These are phyloP conservation scores for Alternaria burnsii DNA, from an alignment of 2,329 filamentous ascomycete genomes.

Conservation along the genomic window DNA sequence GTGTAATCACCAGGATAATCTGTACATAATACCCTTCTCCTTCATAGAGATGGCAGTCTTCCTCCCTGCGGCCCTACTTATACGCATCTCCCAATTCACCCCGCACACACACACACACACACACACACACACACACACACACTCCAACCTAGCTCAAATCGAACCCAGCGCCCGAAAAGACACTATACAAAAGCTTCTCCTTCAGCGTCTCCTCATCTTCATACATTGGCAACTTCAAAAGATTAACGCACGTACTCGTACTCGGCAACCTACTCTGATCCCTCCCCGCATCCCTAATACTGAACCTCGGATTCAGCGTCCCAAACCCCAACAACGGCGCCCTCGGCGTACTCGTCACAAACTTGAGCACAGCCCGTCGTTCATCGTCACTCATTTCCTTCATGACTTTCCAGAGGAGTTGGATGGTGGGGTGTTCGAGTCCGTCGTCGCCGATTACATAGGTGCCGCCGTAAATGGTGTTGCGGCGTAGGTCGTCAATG, in stretches of 20 bases:
- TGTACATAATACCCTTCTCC: too few relatives aligned
- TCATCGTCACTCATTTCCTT: slow-evolving; percentile 76
- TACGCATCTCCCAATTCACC: too few relatives aligned
- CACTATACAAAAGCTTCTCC: slow-evolving; percentile 86
- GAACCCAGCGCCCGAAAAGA: slow-evolving; percentile 90
- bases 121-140: not conserved
- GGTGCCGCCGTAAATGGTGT: slow-evolving; percentile 87
- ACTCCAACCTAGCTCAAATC: slow-evolving; percentile 60
- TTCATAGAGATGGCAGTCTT: too few relatives aligned
- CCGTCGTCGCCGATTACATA: slow-evolving; percentile 91
- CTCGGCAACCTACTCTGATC: slow-evolving; percentile 85
- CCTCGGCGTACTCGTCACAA: slow-evolving; percentile 91
- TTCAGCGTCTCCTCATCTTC: slow-evolving; percentile 69
- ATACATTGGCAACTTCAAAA: slow-evolving; percentile 91
- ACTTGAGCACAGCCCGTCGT: slow-evolving; percentile 87
- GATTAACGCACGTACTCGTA: slow-evolving; percentile 94
- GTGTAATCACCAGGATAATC: too few relatives aligned
- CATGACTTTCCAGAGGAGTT: slow-evolving; percentile 93
- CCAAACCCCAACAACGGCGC: slow-evolving; percentile 90
- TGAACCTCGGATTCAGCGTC: slow-evolving; percentile 85
- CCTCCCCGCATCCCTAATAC: slow-evolving; percentile 81
- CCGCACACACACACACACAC: too few relatives aligned
- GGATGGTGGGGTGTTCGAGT: slow-evolving; percentile 82
- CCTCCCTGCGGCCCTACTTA: too few relatives aligned
- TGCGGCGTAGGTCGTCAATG: slow-evolving; percentile 80